A percentile compares a stretch with the other conserved stretches of the same genome.
These are phyloP conservation scores for Symbiodinium pilosum DNA, from an alignment of 73 alveolate genomes.

Conservation along the genomic window DNA sequence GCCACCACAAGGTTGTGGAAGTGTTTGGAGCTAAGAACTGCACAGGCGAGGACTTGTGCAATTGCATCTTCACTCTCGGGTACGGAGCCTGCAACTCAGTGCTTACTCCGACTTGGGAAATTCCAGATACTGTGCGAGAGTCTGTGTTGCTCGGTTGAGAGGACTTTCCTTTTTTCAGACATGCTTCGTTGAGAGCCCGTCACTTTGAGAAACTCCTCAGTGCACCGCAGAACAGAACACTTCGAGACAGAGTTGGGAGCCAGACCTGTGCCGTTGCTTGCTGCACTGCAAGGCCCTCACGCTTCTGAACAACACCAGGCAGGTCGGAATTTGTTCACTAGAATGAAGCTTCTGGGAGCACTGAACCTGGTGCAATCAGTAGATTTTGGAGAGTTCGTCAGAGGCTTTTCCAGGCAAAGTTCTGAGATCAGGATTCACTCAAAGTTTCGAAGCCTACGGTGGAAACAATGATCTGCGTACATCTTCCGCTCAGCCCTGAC, in stretches of 20 bases:
- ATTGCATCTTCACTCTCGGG: constrained; percentile 80
- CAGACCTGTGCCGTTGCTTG: too few relatives aligned
- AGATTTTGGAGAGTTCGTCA: too few relatives aligned
- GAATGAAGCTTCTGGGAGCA: too few relatives aligned
- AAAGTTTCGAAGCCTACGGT: neutral
- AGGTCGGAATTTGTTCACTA: too few relatives aligned
- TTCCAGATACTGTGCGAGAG: neutral
- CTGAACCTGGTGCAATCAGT: too few relatives aligned
- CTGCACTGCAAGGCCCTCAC: constrained; percentile 31
- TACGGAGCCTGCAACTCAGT: constrained; percentile 29
- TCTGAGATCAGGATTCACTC: neutral
- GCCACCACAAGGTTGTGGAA: neutral
- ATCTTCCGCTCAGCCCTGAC: neutral
- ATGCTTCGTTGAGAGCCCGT: too few relatives aligned
- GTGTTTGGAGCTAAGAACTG: neutral
- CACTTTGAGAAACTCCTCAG: too few relatives aligned
- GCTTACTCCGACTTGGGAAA: neutral
- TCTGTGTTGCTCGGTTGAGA: neutral
- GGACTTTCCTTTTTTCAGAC: neutral
- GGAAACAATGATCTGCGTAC: neutral
- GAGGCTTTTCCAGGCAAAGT: neutral
- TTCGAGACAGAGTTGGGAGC: too few relatives aligned
- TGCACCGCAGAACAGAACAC: too few relatives aligned
- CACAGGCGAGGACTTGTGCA: constrained; percentile 70
- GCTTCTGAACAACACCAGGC: constrained; percentile 65